Percentiles rank a stretch among this genome's conserved stretches.
phyloP scores from a whole-genome alignment of 75 land plant species.

The Cryptomeria japonica region DNA sequence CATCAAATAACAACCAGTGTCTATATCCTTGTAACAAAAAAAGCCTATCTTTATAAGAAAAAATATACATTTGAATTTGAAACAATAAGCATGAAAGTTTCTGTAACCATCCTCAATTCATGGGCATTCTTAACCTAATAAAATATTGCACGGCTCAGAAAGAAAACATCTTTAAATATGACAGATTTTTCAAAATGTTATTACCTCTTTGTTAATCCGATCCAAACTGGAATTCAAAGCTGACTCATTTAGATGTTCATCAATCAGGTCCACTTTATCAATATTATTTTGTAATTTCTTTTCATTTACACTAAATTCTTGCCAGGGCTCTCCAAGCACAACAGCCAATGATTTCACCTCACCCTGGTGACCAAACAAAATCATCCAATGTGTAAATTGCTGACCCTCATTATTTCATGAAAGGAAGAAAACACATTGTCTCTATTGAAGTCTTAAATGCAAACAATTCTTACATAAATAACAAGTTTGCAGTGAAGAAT shows the following conservation, averaged over 20 bases:
- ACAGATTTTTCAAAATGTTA: not conserved
- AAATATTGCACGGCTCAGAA: not conserved
- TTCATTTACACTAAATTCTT: conserved; percentile 16
- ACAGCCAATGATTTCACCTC: conserved; percentile 3
- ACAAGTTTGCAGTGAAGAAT: not conserved
- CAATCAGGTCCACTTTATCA: conserved; percentile 15
- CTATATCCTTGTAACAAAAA: not conserved
- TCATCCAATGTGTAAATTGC: not conserved
- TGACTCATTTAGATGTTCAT: conserved; percentile 31
- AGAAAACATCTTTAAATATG: not conserved
- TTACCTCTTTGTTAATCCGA: conserved; percentile 53
- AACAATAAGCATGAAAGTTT: not conserved
- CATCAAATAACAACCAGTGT: not conserved
- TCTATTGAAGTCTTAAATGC: not conserved
- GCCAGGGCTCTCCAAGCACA: conserved; percentile 13
- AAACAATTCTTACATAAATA: not conserved
- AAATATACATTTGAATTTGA: not conserved
- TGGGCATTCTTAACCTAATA: not conserved
- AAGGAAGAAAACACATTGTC: not conserved
- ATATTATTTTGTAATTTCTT: not conserved
- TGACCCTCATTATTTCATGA: not conserved
- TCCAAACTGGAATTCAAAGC: conserved; percentile 45
- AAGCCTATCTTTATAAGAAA: not conserved
- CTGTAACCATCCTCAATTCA: not conserved
- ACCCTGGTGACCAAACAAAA: conserved; percentile 15